A percentile compares a stretch with the other conserved stretches of the same genome.
Conservation (phyloP, 345 rosid species). For the Eucalyptus pauciflora region DNA sequence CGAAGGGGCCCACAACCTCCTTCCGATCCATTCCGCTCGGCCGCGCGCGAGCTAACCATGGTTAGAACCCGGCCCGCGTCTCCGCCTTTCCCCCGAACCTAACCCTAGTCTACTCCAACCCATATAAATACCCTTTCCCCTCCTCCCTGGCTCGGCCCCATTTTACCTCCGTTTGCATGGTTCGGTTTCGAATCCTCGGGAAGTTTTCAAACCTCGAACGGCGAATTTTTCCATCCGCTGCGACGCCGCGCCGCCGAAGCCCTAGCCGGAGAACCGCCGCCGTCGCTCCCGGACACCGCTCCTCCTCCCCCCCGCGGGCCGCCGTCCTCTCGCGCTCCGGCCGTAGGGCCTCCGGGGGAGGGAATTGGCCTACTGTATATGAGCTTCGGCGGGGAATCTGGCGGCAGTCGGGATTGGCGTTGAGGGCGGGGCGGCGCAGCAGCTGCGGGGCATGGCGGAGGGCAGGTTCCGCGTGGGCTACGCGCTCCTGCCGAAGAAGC, state of each 20-base stretch:
- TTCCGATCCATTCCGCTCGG: background rate
- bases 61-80: background rate
- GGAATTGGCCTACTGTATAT: background rate
- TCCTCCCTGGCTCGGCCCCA: no score
- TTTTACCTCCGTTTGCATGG: background rate
- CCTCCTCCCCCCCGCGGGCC: no score
- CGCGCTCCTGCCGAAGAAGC: conserved; percentile 51
- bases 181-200: background rate
- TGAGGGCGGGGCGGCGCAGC: background rate
- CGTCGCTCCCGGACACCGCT: background rate
- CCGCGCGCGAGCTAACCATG: background rate
- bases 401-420: background rate
- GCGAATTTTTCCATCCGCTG: background rate
- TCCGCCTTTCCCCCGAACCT: background rate
- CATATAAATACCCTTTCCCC: background rate
- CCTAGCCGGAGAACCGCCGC: background rate
- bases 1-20: no score
- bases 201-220: background rate
- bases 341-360: background rate
- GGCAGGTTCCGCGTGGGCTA: conserved; percentile 30
- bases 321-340: background rate
- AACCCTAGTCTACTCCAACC: background rate
- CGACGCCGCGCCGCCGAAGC: background rate
- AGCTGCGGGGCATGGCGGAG: background rate
- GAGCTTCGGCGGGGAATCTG: background rate